A percentile compares a stretch with the other conserved stretches of the same genome.
These are phyloP conservation scores for Mortierella sp. DNA, from an alignment of 371 early-diverging fungal species.

Conservation along the genomic window DNA sequence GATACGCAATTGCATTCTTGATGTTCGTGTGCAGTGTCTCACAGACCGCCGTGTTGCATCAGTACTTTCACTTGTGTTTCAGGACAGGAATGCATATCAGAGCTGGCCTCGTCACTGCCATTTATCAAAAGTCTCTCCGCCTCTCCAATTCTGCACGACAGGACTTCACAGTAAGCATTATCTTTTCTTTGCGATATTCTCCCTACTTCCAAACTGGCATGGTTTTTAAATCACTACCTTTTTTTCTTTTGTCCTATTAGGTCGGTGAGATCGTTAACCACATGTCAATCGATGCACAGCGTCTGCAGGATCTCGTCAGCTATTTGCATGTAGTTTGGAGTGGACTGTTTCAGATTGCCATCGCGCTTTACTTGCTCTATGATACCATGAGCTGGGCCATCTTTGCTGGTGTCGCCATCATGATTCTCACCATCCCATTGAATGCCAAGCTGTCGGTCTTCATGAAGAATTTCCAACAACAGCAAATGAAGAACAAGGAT, in stretches of 20 bases:
- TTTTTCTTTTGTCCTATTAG: not conserved
- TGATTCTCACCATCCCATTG: constrained; percentile 84
- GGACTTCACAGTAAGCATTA: constrained; percentile 67
- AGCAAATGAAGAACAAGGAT: constrained; percentile 94
- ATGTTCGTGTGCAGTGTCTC: constrained; percentile 87
- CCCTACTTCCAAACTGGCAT: not conserved
- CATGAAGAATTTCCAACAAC: constrained; percentile 83
- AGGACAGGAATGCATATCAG: constrained; percentile 87
- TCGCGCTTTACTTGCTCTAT: constrained; percentile 86
- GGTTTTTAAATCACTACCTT: not conserved
- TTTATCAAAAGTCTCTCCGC: constrained; percentile 89
- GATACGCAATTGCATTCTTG: constrained; percentile 72
- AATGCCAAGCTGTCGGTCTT: constrained; percentile 74
- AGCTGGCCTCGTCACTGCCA: constrained; percentile 86
- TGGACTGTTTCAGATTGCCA: constrained; percentile 89
- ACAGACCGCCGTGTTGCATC: constrained; percentile 91
- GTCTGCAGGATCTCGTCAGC: constrained; percentile 75
- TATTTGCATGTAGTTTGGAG: constrained; percentile 90
- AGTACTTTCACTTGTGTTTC: constrained; percentile 89
- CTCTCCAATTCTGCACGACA: constrained; percentile 89
- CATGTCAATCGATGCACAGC: constrained; percentile 93
- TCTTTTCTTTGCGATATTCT: not conserved
- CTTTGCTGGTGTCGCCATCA: constrained; percentile 90
- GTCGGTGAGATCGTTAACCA: constrained; percentile 85
- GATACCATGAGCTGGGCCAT: constrained; percentile 86